phyloP scores from a whole-genome alignment of 2,329 filamentous ascomycete genomes.

The Mycogone perniciosa region DNA sequence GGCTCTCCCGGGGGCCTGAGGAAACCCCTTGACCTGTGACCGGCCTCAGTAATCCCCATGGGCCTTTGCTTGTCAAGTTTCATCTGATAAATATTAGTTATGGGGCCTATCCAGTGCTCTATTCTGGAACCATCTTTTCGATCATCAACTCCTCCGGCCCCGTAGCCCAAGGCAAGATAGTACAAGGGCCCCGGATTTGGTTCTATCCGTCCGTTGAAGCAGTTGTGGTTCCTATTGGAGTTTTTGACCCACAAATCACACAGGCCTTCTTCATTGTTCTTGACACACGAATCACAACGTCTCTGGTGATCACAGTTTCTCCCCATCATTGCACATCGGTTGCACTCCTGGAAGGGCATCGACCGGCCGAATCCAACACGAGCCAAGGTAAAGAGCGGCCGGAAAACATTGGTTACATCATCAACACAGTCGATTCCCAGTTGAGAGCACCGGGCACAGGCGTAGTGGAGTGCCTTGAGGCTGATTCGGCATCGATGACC shows the following conservation, averaged over 20 bases:
- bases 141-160: constrained; percentile 23
- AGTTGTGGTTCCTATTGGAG: constrained; percentile 11
- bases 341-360: constrained; percentile 22
- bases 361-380: constrained; percentile 26
- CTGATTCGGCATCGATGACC: constrained; percentile 17
- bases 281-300: constrained; percentile 31
- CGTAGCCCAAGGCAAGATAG: constrained; percentile 28
- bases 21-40: neutral
- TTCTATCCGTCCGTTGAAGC: constrained; percentile 14
- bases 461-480: constrained; percentile 9
- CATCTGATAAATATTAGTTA: constrained; percentile 13
- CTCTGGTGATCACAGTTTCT: constrained; percentile 31
- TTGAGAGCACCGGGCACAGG: constrained; percentile 24
- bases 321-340: constrained; percentile 16
- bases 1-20: neutral
- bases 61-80: neutral
- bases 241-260: constrained; percentile 13
- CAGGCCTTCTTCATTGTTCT: constrained; percentile 1
- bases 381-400: constrained; percentile 24
- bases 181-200: constrained; percentile 24
- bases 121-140: constrained; percentile 18
- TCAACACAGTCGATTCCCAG: constrained; percentile 25
- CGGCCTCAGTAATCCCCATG: neutral
- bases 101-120: constrained; percentile 23
- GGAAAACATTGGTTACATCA: constrained; percentile 1